These are phyloP conservation scores for Aspergillus persii DNA, from an alignment of 2,329 filamentous ascomycete genomes.

Conservation along the genomic window DNA sequence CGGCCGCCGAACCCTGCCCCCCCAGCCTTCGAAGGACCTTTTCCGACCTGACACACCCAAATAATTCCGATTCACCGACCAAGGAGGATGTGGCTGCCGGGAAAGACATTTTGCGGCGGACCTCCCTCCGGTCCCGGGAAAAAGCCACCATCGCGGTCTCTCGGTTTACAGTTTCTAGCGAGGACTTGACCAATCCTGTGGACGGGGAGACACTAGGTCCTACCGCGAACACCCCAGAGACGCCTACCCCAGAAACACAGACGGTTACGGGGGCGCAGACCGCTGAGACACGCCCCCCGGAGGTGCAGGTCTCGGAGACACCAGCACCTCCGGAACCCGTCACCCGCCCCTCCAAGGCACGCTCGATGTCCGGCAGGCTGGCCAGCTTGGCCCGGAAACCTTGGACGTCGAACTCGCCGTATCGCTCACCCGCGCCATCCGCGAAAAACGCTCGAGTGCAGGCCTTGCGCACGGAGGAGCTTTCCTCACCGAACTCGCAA, in stretches of 20 bases:
- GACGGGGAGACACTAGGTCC: slow-evolving; percentile 18
- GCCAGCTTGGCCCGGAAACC: slow-evolving; percentile 52
- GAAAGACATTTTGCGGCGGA: slow-evolving; percentile 42
- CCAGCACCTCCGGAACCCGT: slow-evolving; percentile 27
- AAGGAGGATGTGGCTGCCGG: slow-evolving; percentile 40
- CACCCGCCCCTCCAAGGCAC: slow-evolving; percentile 41
- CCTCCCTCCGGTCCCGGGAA: slow-evolving; percentile 39
- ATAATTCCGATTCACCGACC: slow-evolving; percentile 36
- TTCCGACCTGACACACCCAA: slow-evolving; percentile 47
- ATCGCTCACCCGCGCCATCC: slow-evolving; percentile 48
- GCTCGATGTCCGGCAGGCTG: slow-evolving; percentile 51
- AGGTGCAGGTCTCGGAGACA: slow-evolving; percentile 22
- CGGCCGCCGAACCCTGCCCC: slow-evolving; percentile 29
- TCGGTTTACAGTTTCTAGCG: slow-evolving; percentile 37
- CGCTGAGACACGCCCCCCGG: neutral
- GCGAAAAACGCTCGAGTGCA: slow-evolving; percentile 30
- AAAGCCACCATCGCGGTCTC: slow-evolving; percentile 31
- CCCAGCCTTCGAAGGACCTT: slow-evolving; percentile 49
- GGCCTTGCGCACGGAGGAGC: slow-evolving; percentile 26
- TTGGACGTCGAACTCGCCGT: slow-evolving; percentile 46
- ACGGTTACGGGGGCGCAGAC: neutral
- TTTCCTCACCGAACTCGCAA: slow-evolving; percentile 21
- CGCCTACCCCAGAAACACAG: neutral
- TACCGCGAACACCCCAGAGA: slow-evolving; percentile 5
- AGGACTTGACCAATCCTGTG: slow-evolving; percentile 32